phyloP scores from a whole-genome alignment of 2,329 filamentous ascomycete species.

The Alternaria alternata region DNA sequence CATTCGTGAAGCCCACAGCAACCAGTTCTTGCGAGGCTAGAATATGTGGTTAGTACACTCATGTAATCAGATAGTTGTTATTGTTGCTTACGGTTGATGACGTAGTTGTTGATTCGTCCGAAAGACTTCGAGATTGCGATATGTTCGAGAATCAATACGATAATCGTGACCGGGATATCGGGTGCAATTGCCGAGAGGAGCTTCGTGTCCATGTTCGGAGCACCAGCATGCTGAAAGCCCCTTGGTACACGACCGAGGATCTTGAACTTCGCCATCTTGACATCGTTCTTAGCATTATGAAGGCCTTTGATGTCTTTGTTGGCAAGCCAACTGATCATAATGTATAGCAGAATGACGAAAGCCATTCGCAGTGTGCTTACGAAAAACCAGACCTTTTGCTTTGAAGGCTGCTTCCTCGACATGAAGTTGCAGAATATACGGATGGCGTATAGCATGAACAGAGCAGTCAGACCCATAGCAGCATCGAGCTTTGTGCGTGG shows the following conservation, averaged over 20 bases:
- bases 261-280: constrained; percentile 69
- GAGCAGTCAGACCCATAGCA: constrained; percentile 83
- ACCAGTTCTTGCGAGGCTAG: constrained; percentile 88
- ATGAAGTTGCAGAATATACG: constrained; percentile 48
- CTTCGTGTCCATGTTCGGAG: constrained; percentile 71
- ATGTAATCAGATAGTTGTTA: neutral
- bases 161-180: constrained; percentile 84
- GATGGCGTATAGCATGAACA: constrained; percentile 74
- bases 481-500: constrained; percentile 76
- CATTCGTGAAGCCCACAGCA: constrained; percentile 87
- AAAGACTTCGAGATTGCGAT: constrained; percentile 98
- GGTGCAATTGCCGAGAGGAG: constrained; percentile 74
- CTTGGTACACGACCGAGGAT: constrained; percentile 56
- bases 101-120: constrained; percentile 94
- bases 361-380: constrained; percentile 87
- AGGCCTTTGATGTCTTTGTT: constrained; percentile 64
- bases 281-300: constrained; percentile 57
- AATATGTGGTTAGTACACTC: neutral
- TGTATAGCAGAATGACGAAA: constrained; percentile 92
- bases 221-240: constrained; percentile 76
- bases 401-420: constrained; percentile 73
- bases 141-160: constrained; percentile 95
- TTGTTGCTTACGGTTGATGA: constrained; percentile 70
- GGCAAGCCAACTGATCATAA: constrained; percentile 84
- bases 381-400: constrained; percentile 88